A percentile compares a stretch with the other conserved stretches of the same genome.
These are phyloP conservation scores for Candida awuae DNA, from an alignment of 805 yeast species.

Conservation along the genomic window DNA sequence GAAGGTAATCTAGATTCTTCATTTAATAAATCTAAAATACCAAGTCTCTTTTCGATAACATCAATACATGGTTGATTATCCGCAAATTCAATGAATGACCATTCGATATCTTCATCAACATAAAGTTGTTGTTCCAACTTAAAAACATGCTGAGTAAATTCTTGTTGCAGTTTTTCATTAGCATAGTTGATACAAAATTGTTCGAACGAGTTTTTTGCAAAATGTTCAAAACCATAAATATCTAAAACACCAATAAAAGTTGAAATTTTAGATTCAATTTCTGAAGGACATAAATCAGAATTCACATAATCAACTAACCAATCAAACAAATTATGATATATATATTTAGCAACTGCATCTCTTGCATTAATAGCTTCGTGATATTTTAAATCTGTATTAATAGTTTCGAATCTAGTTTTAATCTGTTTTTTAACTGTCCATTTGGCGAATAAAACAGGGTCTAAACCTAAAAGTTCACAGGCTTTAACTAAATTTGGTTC, in stretches of 20 bases:
- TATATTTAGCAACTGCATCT: slow-evolving; percentile 94
- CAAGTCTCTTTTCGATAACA: slow-evolving; percentile 81
- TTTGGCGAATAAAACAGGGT: slow-evolving; percentile 64
- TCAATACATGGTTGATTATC: slow-evolving; percentile 97
- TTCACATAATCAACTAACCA: slow-evolving; percentile 89
- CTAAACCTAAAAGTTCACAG: slow-evolving; percentile 75
- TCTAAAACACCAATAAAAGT: slow-evolving; percentile 89
- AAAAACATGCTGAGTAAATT: slow-evolving; percentile 94
- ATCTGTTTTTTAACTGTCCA: slow-evolving; percentile 94
- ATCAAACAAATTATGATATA: slow-evolving; percentile 86
- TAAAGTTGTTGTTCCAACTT: slow-evolving; percentile 96
- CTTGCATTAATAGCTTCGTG: slow-evolving; percentile 85
- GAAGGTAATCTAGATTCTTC: slow-evolving; percentile 94
- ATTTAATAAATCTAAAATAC: slow-evolving; percentile 80
- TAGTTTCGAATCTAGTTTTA: slow-evolving; percentile 85
- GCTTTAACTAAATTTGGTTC: slow-evolving; percentile 81
- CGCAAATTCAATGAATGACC: slow-evolving; percentile 93
- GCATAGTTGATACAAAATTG: slow-evolving; percentile 97
- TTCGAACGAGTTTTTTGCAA: slow-evolving; percentile 88
- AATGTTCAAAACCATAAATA: slow-evolving; percentile 96
- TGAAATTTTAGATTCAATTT: slow-evolving; percentile 44
- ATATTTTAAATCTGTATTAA: slow-evolving; percentile 71
- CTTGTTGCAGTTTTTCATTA: slow-evolving; percentile 94
- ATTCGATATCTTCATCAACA: slow-evolving; percentile 82
- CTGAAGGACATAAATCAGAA: slow-evolving; percentile 70